Evolutionary conservation across 371 early-diverging fungal species (phyloP).

Genomic region (Apophysomyces sp.): DNA sequence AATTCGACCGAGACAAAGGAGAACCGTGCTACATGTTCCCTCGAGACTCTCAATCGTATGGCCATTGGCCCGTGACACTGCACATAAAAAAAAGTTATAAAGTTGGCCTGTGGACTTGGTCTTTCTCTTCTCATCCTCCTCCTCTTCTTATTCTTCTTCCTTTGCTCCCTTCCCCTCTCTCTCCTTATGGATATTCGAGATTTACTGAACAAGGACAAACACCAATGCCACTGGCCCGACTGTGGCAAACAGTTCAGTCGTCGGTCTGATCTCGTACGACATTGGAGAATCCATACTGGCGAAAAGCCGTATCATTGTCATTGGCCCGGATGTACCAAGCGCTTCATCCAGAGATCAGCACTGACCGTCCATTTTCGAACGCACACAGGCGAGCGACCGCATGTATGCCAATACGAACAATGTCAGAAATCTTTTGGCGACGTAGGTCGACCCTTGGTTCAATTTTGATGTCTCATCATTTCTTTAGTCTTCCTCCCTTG

Average conservation of each 20-base stretch:
- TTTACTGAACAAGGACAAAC: slow-evolving; percentile 11
- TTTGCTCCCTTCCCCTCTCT: not conserved
- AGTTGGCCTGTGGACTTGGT: not conserved
- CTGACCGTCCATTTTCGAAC: slow-evolving; percentile 79
- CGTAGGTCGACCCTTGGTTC: too few relatives aligned
- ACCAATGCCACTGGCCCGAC: slow-evolving; percentile 9
- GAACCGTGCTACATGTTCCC: too few relatives aligned
- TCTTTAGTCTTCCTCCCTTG: slow-evolving; percentile 20
- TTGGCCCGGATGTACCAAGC: slow-evolving; percentile 34
- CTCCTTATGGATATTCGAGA: slow-evolving; percentile 14
- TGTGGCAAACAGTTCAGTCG: slow-evolving; percentile 15
- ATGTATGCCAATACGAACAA: slow-evolving; percentile 62
- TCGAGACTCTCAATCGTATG: too few relatives aligned
- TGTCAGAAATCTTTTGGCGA: slow-evolving; percentile 59
- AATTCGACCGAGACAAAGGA: too few relatives aligned
- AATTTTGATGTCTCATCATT: not conserved
- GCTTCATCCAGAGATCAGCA: slow-evolving; percentile 80
- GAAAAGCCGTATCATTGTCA: slow-evolving; percentile 16
- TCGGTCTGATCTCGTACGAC: slow-evolving; percentile 20
- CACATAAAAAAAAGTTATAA: not conserved
- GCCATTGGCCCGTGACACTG: not conserved
- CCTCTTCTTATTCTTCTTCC: not conserved
- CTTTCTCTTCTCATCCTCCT: not conserved
- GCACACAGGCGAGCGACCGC: slow-evolving; percentile 81
- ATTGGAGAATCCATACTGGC: slow-evolving; percentile 16